Percentiles rank a stretch among this genome's conserved stretches.
Conservation (phyloP, 805 yeast genomes). For the Kodamaea kakaduensis region DNA sequence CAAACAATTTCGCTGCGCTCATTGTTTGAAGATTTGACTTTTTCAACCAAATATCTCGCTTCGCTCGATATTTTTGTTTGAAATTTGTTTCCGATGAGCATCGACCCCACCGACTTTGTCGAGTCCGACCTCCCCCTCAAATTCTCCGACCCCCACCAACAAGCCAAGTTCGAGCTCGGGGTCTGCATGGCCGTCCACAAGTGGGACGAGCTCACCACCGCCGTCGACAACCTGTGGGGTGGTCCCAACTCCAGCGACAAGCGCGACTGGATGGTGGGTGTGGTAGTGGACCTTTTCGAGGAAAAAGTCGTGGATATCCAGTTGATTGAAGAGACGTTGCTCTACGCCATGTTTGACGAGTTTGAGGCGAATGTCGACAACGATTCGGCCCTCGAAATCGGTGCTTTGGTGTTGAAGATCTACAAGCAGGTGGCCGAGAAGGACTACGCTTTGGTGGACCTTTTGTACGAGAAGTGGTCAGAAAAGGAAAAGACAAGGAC, state of each 20-base stretch:
- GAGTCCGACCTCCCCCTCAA: slow-evolving; percentile 44
- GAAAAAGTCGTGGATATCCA: slow-evolving; percentile 68
- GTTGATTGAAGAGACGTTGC: slow-evolving; percentile 77
- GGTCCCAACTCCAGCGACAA: slow-evolving; percentile 88
- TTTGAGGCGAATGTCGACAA: slow-evolving; percentile 87
- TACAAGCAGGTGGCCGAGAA: slow-evolving; percentile 60
- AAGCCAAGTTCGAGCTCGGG: slow-evolving; percentile 87
- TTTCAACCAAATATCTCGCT: too few relatives aligned
- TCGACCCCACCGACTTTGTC: slow-evolving; percentile 49
- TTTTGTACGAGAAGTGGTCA: slow-evolving; percentile 55
- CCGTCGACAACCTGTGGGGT: slow-evolving; percentile 94
- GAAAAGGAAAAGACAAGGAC: slow-evolving; percentile 42
- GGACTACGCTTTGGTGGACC: slow-evolving; percentile 55
- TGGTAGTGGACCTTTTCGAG: slow-evolving; percentile 73
- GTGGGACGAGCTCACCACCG: slow-evolving; percentile 86
- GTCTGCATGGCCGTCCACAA: slow-evolving; percentile 84
- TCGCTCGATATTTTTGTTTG: too few relatives aligned
- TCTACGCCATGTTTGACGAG: slow-evolving; percentile 92
- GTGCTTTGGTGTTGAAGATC: slow-evolving; percentile 57
- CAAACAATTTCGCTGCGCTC: too few relatives aligned
- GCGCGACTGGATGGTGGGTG: slow-evolving; percentile 90
- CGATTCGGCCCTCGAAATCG: slow-evolving; percentile 76
- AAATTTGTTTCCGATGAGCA: slow-evolving; percentile 12
- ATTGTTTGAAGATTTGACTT: too few relatives aligned
- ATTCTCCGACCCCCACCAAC: slow-evolving; percentile 60